Percentiles rank a stretch among this genome's conserved stretches.
phyloP scores from a whole-genome alignment of 768 basidiomycete genomes.

The Leccinum ochraceum region DNA sequence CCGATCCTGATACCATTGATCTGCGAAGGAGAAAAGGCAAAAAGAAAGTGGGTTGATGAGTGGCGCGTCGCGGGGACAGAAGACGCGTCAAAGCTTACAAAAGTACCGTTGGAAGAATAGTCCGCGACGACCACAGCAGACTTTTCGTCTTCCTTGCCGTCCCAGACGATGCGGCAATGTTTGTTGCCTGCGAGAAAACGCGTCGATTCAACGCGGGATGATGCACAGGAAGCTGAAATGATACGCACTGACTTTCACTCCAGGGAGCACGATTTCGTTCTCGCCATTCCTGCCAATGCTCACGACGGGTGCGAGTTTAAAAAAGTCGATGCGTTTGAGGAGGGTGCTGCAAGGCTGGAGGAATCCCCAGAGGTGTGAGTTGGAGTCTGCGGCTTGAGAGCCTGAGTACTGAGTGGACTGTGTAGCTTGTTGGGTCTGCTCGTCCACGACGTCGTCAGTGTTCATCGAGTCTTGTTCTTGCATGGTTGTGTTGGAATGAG shows the following conservation, averaged over 20 bases:
- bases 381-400: slow-evolving; percentile 29
- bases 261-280: slow-evolving; percentile 60
- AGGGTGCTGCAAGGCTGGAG: slow-evolving; percentile 61
- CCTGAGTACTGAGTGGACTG: slow-evolving; percentile 39
- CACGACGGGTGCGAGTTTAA: slow-evolving; percentile 49
- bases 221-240: slow-evolving; percentile 14
- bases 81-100: slow-evolving; percentile 31
- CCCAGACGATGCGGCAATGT: slow-evolving; percentile 41
- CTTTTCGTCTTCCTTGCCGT: slow-evolving; percentile 33
- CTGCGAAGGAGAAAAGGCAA: slow-evolving; percentile 13
- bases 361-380: slow-evolving; percentile 63
- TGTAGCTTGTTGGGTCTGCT: slow-evolving; percentile 42
- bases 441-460: slow-evolving; percentile 31
- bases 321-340: slow-evolving; percentile 61
- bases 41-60: slow-evolving; percentile 6
- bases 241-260: slow-evolving; percentile 71
- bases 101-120: slow-evolving; percentile 47
- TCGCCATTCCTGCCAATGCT: slow-evolving; percentile 54
- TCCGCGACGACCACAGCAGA: slow-evolving; percentile 38
- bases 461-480: slow-evolving; percentile 25
- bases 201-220: slow-evolving; percentile 20
- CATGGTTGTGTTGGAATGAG: slow-evolving; percentile 14
- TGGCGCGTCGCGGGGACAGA: slow-evolving; percentile 7
- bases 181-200: slow-evolving; percentile 38
- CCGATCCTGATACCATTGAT: slow-evolving; percentile 46